Conservation (phyloP, 1,284 basidiomycete species). For the Malassezia pachydermatis region DNA sequence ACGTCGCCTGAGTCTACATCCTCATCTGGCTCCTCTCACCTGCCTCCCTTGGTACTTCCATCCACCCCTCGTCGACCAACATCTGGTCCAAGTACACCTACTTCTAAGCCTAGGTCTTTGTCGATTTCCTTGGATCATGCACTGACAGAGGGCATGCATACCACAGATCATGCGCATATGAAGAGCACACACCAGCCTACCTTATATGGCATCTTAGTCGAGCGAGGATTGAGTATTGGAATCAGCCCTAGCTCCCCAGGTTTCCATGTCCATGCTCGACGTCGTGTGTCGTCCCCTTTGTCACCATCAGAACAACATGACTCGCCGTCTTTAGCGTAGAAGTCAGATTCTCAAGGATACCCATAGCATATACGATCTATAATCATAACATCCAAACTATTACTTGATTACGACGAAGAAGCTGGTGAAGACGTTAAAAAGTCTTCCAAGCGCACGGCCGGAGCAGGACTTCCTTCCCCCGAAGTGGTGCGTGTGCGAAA, state of each 20-base stretch:
- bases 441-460: too few relatives aligned
- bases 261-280: slow-evolving; percentile 27
- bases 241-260: slow-evolving; percentile 42
- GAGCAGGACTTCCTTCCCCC: too few relatives aligned
- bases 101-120: background rate
- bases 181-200: slow-evolving; percentile 6
- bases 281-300: background rate
- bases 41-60: too few relatives aligned
- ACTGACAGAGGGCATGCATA: slow-evolving; percentile 9
- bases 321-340: background rate
- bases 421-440: too few relatives aligned
- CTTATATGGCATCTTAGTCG: slow-evolving; percentile 23
- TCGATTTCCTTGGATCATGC: slow-evolving; percentile 30
- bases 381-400: background rate
- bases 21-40: too few relatives aligned
- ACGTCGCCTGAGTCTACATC: too few relatives aligned
- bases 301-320: background rate
- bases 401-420: too few relatives aligned
- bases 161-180: slow-evolving; percentile 14
- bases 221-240: slow-evolving; percentile 41
- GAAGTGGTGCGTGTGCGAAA: too few relatives aligned
- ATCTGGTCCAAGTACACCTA: too few relatives aligned
- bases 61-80: too few relatives aligned
- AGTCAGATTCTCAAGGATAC: background rate
- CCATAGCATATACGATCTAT: background rate